Evolutionary conservation across 2,329 filamentous ascomycete species (phyloP), one percentile per base, ranked within the genome.

Genomic region (Elsinoe ampelina): DNA sequence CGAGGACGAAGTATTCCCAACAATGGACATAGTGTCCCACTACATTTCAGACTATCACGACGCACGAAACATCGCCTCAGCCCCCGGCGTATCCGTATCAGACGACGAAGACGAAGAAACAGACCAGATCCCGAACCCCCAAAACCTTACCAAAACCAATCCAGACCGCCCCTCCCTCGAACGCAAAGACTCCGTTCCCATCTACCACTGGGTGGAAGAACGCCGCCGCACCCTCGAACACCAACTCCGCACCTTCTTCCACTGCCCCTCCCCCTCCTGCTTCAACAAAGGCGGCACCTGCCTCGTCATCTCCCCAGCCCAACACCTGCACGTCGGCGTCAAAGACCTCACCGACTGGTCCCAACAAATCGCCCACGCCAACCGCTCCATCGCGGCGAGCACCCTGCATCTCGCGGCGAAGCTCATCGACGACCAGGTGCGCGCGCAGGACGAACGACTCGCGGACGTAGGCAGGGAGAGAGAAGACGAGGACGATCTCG

Each of bases 121-220:
- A 38, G 36, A 41, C 17, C 35, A 55, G 26, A 15, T 42, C n/a
- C 20, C 52, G 4, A 3, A 41, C 12, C 22, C 35, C 35, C n/a
- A 42, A 13, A 26, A 42, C 19, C 22, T 11, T 19, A 55, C 26
- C 38, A 42, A 39, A 11, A 7, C n/a, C 19, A 38, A 55, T 11
- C 36, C 13, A 19, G 35, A 41, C 38, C 39, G 39, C 12, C 54
- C 54, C 39, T 42, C 54, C 8, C 54, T 56, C 22, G 41, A 45
- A 13, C 54, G 54, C 41, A 30, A 47, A 48, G 42, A 56, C 22
- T 56, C 54, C 13, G 42, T 36, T n/a, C 54, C 54, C 17, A 36
- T 56, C 39, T 56, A 56, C 41, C 54, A 56, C 30, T 56, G 54
- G 54, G 54, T 56, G 2, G 54, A 56, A 47, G 54, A 56, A 48